Percentiles rank a stretch among this genome's conserved stretches.
phyloP scores from a whole-genome alignment of 225 moss, liverwort and hornwort species.

The Pleurozium schreberi region DNA sequence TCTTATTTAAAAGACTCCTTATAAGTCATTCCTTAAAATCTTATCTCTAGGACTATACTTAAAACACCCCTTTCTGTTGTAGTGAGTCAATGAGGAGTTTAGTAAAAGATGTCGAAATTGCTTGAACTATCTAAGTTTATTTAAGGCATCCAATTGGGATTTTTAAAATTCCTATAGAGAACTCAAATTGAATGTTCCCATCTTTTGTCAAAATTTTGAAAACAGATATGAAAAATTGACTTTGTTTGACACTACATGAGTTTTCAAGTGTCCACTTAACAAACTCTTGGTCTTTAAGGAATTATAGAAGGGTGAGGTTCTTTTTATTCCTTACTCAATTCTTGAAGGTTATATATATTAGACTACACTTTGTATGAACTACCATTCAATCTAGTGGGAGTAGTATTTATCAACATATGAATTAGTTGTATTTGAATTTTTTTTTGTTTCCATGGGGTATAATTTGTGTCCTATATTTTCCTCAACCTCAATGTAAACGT shows the following conservation, averaged over 20 bases:
- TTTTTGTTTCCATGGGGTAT: rapidly evolving
- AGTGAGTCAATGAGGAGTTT: neutral
- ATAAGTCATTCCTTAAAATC: too few relatives aligned
- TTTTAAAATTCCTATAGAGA: too few relatives aligned
- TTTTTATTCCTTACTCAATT: neutral
- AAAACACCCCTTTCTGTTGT: too few relatives aligned
- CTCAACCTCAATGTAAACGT: too few relatives aligned
- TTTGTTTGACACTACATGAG: rapidly evolving
- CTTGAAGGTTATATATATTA: neutral
- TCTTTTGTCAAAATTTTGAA: neutral
- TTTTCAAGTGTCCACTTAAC: neutral
- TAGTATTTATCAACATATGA: neutral
- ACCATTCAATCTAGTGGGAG: neutral
- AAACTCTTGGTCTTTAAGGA: neutral
- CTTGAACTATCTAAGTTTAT: too few relatives aligned
- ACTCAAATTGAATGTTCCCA: too few relatives aligned
- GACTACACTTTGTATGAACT: neutral
- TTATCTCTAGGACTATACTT: too few relatives aligned
- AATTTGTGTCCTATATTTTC: neutral
- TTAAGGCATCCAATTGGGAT: too few relatives aligned
- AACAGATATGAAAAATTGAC: neutral
- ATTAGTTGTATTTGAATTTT: neutral
- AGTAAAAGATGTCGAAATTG: neutral
- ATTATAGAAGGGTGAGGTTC: neutral
- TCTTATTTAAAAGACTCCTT: too few relatives aligned